These are phyloP conservation scores for Camellia oleifera DNA, from an alignment of 179 eudicot species.

Conservation along the genomic window DNA sequence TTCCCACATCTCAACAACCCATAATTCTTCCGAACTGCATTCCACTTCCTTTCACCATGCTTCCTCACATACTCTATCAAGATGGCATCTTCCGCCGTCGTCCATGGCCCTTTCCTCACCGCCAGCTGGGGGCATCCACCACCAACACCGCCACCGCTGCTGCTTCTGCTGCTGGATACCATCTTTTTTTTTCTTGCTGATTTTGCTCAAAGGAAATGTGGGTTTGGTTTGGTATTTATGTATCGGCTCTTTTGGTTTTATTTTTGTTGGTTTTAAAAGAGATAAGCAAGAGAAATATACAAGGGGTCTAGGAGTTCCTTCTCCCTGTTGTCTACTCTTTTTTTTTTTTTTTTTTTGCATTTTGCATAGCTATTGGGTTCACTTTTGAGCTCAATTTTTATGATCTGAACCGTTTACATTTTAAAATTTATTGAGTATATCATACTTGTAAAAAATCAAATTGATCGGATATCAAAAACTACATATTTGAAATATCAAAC, in stretches of 20 bases:
- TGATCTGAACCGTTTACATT: too few species aligned
- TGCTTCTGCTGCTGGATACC: slow-evolving; percentile 12
- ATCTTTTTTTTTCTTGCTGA: neutral
- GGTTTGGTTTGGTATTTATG: neutral
- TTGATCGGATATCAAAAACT: too few species aligned
- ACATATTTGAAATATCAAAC: too few species aligned
- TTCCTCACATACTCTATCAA: slow-evolving; percentile 48
- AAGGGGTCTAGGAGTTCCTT: neutral
- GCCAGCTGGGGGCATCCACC: slow-evolving; percentile 1
- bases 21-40: slow-evolving; percentile 45
- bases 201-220: neutral
- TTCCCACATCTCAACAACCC: slow-evolving; percentile 59
- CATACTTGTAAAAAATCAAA: too few species aligned
- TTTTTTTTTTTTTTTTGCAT: too few species aligned
- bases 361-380: too few species aligned
- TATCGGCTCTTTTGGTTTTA: neutral
- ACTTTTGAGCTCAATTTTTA: too few species aligned
- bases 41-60: slow-evolving; percentile 60
- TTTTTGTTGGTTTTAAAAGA: neutral
- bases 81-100: slow-evolving; percentile 45
- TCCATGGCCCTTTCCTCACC: slow-evolving; percentile 59
- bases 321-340: neutral
- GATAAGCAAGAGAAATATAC: neutral
- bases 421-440: too few species aligned
- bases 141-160: neutral